Evolutionary conservation across 2,329 filamentous ascomycete species (phyloP), one percentile per base, ranked within the genome.

Genomic region (Colletotrichum higginsianum): DNA sequence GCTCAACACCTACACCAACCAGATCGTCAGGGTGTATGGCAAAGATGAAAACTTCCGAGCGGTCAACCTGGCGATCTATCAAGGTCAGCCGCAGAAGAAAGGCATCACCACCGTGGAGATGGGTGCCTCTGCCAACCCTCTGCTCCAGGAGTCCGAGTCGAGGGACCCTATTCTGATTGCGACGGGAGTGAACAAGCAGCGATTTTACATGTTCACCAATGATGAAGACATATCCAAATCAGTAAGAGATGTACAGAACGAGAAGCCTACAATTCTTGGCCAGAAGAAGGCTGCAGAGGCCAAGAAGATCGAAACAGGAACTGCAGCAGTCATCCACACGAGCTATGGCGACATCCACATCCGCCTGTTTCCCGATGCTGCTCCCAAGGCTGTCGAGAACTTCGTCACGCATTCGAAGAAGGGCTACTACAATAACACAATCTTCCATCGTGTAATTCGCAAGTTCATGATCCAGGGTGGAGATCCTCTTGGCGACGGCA

Each of bases 121-220:
- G 96, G 97, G 96, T 1, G 96, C 97, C 0, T 97, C 94, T 44
- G 93, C 90, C 76, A 99, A 99, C 80, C 96, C 97, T 0, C 88
- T 99, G 1, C 88, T 99, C 2, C 94, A 96, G 78, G 95, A 98
- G 84, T 94, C 96, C 1, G 96, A 98, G 82, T 90, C 91, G 23
- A 89, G 95, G 73, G 96, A 99, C 79, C 95, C 97, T 0, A 96
- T 98, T 78, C 86, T 99, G 9, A 89, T 97, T 55, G 88, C 90
- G 12, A 98, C 96, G 0, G 96, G 92, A 0, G 92, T 93, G 56
- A 93, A 92, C 74, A 98, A 98, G 83, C 90, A 93, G 38, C 93
- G 97, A 50, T 99, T 99, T 84, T 99, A 98, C 87, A 95, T 98
- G 91, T 99, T 98, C 82, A 98, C 94, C 46, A 97, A 98, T 80